Evolutionary conservation across 2,329 filamentous ascomycete species (phyloP).

Genomic region (Cryphonectria radicalis): DNA sequence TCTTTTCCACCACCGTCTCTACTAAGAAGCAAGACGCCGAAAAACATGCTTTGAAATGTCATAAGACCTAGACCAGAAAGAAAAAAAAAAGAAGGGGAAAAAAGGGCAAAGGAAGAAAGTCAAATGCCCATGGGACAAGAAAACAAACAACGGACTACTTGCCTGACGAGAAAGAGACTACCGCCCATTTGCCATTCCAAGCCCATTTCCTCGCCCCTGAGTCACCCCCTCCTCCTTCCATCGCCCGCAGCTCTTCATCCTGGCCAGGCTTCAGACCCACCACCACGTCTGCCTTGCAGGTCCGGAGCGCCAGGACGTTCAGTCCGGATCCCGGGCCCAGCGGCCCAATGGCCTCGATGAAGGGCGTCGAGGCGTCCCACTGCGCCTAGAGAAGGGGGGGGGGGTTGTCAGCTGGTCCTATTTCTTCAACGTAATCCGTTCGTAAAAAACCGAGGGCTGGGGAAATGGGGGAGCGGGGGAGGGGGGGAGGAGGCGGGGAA

Average conservation of each 20-base stretch:
- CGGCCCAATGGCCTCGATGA: constrained; percentile 82
- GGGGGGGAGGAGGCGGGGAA: no score
- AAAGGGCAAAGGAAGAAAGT: neutral
- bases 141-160: constrained; percentile 11
- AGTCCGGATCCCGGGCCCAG: constrained; percentile 81
- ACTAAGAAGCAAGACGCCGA: neutral
- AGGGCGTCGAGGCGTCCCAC: constrained; percentile 89
- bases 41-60: neutral
- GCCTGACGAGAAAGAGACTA: constrained; percentile 73
- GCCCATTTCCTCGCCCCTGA: constrained; percentile 81
- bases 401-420: constrained; percentile 6
- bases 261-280: constrained; percentile 82
- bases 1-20: neutral
- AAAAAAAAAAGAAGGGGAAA: neutral
- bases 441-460: neutral
- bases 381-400: constrained; percentile 54
- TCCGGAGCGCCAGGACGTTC: constrained; percentile 84
- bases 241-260: constrained; percentile 77
- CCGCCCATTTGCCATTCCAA: constrained; percentile 95
- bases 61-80: neutral
- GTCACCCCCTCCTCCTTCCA: constrained; percentile 72
- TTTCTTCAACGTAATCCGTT: neutral
- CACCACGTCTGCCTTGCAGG: constrained; percentile 95
- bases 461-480: neutral
- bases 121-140: no score